phyloP scores from a whole-genome alignment of 148 eudicot genomes.

The Silene latifolia region DNA sequence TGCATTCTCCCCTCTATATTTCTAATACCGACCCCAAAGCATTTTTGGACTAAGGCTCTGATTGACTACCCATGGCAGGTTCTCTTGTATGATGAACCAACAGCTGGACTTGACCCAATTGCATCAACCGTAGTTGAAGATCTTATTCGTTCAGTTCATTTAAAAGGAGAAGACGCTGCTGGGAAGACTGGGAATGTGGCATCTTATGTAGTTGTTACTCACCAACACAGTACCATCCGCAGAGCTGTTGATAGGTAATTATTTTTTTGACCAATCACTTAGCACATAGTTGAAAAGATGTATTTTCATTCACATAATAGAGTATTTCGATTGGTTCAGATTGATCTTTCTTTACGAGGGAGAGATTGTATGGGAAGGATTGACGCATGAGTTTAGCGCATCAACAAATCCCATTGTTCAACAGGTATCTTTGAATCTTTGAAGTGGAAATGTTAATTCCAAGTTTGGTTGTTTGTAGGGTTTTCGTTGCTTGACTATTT shows the following conservation, averaged over 20 bases:
- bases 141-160: conserved; percentile 90
- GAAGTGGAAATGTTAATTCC: no score
- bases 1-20: no score
- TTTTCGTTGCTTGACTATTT: neutral
- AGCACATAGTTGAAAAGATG: neutral
- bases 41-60: no score
- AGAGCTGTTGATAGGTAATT: conserved; percentile 92
- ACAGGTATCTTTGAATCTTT: conserved; percentile 50
- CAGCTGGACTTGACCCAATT: conserved; percentile 98
- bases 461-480: no score
- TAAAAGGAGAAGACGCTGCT: conserved; percentile 66
- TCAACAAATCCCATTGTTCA: conserved; percentile 80
- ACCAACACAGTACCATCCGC: conserved; percentile 88
- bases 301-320: conserved; percentile 12
- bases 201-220: conserved; percentile 84
- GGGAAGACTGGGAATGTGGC: conserved; percentile 78
- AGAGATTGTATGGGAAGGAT: conserved; percentile 88
- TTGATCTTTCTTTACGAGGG: conserved; percentile 78
- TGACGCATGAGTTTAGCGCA: conserved; percentile 77
- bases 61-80: conserved; percentile 41
- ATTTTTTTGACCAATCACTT: conserved; percentile 1
- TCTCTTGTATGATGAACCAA: conserved; percentile 90
- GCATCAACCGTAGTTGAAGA: conserved; percentile 99
- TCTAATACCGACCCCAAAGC: no score
- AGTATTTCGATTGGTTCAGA: conserved; percentile 28